Conservation (phyloP, 148 eudicot genomes). For the Vaccinium macrocarpon region DNA sequence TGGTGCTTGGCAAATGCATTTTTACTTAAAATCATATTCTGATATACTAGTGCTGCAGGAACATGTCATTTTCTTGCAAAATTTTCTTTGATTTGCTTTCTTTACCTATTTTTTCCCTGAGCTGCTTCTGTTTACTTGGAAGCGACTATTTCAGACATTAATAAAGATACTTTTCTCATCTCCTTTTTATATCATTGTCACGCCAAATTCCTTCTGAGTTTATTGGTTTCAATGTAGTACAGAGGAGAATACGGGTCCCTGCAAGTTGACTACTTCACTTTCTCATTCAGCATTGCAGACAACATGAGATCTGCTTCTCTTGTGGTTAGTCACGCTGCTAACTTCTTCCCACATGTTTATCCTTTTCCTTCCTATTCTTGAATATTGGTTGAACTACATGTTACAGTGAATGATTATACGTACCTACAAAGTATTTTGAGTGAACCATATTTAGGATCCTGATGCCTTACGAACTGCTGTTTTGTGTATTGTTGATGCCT, state of each 20-base stretch:
- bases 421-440: background rate
- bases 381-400: background rate
- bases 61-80: background rate
- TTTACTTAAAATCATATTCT: no score
- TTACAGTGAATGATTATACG: background rate
- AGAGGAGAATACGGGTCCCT: background rate
- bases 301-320: background rate
- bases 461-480: background rate
- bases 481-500: background rate
- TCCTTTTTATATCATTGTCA: background rate
- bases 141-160: background rate
- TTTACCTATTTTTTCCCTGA: no score
- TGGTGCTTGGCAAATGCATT: background rate
- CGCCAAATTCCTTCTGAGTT: background rate
- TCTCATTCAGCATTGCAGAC: background rate
- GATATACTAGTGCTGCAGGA: background rate
- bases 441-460: background rate
- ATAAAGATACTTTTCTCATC: background rate
- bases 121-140: background rate
- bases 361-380: background rate
- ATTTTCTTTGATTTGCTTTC: background rate
- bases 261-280: background rate
- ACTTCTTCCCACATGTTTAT: background rate
- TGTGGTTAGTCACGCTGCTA: background rate
- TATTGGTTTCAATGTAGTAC: background rate